Evolutionary conservation across 352 stramenopile genomes (phyloP), one percentile per base, ranked within the genome.

Genomic region (Pythium insidiosum): DNA sequence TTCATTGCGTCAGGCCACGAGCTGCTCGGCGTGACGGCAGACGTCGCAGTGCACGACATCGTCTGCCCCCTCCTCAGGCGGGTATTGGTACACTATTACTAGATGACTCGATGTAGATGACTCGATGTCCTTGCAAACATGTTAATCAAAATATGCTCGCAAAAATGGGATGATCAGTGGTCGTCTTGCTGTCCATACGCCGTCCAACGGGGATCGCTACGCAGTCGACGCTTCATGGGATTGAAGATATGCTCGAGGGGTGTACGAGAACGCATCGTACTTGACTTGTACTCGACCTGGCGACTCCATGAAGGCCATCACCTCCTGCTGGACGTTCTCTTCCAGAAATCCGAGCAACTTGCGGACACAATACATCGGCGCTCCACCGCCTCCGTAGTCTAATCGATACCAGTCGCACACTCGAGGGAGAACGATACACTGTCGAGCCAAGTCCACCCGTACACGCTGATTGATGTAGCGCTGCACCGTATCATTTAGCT

Each of bases 311-410:
- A 66, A 63, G 4, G 61, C 56, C 5, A 84, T 56, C 29, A 73
- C 71, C 18, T 73, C 51, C 13, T 71, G 33, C 49, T 86, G 74
- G 37, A 64, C 31, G 3, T 38, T 40, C 11, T 50, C 61, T 16
- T 66, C 56, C 45, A 93, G 61, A 44, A 84, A 93, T 0, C 80
- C 80, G 20, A 90, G 42, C 16, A 93, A 39, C 56, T 89, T 90
- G 28, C 80, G 71, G 23, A 76, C 71, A 26, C 75, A 91, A 26
- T 80, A 61, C 25, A 84, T 25, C n/a, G 58, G 54, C 13, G 64
- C 65, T 24, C 58, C 57, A 6, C 58, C 37, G 22, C 63, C 56
- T 24, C 64, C 57, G 44, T 83, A 91, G 55, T 94, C 81, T 24
- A 67, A 50, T 2, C 66, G 60, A 47, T 88, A 88, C 73, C 76